phyloP scores from a whole-genome alignment of 1,139 yeast genomes.

The Candida neerlandica region DNA sequence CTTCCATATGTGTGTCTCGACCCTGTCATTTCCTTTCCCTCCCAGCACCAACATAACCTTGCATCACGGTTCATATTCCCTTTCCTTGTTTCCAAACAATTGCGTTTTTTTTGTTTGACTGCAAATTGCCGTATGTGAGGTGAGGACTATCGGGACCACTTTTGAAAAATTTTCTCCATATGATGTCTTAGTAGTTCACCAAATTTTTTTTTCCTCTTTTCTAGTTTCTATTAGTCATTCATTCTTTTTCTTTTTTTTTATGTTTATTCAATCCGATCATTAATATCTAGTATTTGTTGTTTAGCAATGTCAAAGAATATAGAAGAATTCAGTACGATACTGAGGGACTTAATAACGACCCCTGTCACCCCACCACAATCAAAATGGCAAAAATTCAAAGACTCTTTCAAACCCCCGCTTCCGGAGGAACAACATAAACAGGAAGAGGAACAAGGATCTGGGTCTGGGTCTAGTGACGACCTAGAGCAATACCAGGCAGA shows the following conservation, averaged over 20 bases:
- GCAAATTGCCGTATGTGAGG: constrained; percentile 5
- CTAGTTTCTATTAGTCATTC: background rate
- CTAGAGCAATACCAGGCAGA: constrained; percentile 19
- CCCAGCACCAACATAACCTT: no score
- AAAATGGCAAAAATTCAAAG: constrained; percentile 26
- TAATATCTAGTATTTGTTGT: background rate
- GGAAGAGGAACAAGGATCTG: background rate
- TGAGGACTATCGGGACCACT: background rate
- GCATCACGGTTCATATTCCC: background rate
- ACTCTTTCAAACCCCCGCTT: constrained; percentile 41
- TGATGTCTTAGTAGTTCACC: background rate
- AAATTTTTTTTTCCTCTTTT: background rate
- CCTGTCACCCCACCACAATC: constrained; percentile 8
- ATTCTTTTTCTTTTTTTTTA: background rate
- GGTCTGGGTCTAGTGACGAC: background rate
- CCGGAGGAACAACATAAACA: background rate
- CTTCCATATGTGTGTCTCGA: no score
- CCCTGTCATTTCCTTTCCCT: no score
- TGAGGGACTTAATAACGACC: background rate
- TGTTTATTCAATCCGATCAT: background rate
- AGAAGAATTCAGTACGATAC: background rate
- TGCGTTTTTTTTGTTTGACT: constrained; percentile 1
- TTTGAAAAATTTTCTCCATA: background rate
- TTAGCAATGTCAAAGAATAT: constrained; percentile 1
- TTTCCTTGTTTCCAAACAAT: background rate